Base-by-base conservation (phyloP, 2,329 filamentous ascomycete species). In the Fusarium pilosicola region DNA sequence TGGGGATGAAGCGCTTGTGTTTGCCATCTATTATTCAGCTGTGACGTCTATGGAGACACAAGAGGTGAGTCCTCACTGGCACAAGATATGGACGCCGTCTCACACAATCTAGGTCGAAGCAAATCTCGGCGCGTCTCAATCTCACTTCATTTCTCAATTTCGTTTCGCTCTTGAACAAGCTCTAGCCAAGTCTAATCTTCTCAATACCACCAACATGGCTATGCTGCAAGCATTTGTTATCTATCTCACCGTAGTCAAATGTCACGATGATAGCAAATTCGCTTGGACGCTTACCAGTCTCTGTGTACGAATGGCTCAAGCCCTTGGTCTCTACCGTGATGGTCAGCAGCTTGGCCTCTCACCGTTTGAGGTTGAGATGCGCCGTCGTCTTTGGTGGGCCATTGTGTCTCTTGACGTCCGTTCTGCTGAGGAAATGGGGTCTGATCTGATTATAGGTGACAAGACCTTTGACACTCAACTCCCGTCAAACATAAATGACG, bases 341-440 rank as follows among this genome's bases (percentile, higher is more conserved):
- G 72, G 72, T 1, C 70, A 70, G 15, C 72, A 75, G 24, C 59
- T 74, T 11, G 62, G 65, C 4, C 59, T 74, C 8, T 41, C 69
- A 1, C 73, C 73, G 2, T 74, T 74, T 17, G 73, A 74, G n/a
- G 73, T 75, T 17, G 73, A 74, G 69, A 74, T 75, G 72, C 73
- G 73, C 5, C 73, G 73, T 6, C 72, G 73, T n/a, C 70, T 74
- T 26, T 74, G 73, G 73, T 74, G 73, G 73, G 55, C 65, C 6
- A 69, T 74, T 15, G 60, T 75, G 18, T 49, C 72, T 26, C 58
- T 74, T n/a, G 73, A 74, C 34, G 55, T 75, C 10, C 73, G 73
- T 20, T 73, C 72, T 15, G 59, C 72, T 17, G 73, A 74, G 11
- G 72, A 75, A 17, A 70, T 75, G 73, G 73, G 68, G 6, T 68